Conservation (phyloP, 192 early-diverging fungal genomes). For the Podila clonocystis region DNA sequence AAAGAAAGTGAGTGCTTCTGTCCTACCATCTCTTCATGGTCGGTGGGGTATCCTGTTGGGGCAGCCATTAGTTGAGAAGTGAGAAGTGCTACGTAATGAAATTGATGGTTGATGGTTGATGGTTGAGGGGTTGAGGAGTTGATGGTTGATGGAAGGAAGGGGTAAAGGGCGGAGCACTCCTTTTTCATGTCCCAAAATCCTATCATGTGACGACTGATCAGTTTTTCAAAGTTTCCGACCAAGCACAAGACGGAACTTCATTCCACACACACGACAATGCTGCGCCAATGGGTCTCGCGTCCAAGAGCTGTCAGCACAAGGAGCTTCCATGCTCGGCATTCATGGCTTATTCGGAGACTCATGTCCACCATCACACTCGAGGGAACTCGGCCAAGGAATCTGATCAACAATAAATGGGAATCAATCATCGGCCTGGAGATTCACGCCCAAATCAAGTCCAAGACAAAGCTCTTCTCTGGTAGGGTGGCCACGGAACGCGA, state of each 20-base stretch:
- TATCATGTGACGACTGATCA: not conserved
- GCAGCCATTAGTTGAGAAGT: slow-evolving; percentile 17
- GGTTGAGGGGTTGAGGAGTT: no score
- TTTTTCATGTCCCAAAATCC: not conserved
- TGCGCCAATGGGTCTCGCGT: not conserved
- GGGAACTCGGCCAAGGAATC: not conserved
- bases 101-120: not conserved
- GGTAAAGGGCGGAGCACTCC: not conserved
- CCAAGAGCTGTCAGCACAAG: not conserved
- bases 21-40: slow-evolving; percentile 34
- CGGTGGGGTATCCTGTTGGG: slow-evolving; percentile 24
- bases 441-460: slow-evolving; percentile 82
- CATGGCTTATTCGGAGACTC: not conserved
- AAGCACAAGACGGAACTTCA: not conserved
- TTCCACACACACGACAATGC: not conserved
- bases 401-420: slow-evolving; percentile 59
- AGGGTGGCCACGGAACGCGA: not conserved
- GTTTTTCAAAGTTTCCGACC: not conserved
- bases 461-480: slow-evolving; percentile 89
- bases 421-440: slow-evolving; percentile 91
- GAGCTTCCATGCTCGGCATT: not conserved
- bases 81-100: not conserved
- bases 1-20: not conserved
- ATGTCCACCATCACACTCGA: not conserved
- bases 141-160: slow-evolving; percentile 2